phyloP scores from a whole-genome alignment of 2,329 filamentous ascomycete genomes.

The Teratosphaeria pseudoeucalypti region DNA sequence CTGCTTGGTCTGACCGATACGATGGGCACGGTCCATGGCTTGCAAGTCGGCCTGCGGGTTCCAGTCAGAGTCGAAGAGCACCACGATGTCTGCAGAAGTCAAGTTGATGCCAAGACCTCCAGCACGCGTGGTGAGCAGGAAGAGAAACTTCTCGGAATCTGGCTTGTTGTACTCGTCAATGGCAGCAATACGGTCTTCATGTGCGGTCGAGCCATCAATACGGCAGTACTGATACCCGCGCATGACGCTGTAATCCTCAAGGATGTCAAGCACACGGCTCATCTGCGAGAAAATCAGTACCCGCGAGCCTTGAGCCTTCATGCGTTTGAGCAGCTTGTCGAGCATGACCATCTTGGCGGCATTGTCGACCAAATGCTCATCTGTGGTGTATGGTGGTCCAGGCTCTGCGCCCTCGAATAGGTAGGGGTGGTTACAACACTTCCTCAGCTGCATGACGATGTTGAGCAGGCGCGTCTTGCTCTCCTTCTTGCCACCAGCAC shows the following conservation, averaged over 20 bases:
- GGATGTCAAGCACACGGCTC: slow-evolving; percentile 91
- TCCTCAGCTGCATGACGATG: slow-evolving; percentile 98
- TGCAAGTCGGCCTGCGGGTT: slow-evolving; percentile 97
- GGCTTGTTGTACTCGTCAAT: slow-evolving; percentile 99
- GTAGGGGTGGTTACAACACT: slow-evolving; percentile 98
- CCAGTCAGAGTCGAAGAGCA: slow-evolving; percentile 97
- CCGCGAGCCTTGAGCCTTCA: slow-evolving; percentile 78
- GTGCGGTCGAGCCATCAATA: slow-evolving; percentile 91
- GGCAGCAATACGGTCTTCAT: slow-evolving; percentile 92
- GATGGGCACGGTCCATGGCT: slow-evolving; percentile 96
- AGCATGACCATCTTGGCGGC: slow-evolving; percentile 96
- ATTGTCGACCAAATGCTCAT: slow-evolving; percentile 89
- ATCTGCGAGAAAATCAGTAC: slow-evolving; percentile 99
- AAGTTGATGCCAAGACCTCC: slow-evolving; percentile 95
- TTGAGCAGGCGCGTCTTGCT: slow-evolving; percentile 95
- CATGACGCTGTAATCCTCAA: slow-evolving; percentile 98
- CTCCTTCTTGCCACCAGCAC: slow-evolving; percentile 88
- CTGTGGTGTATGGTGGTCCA: slow-evolving; percentile 93
- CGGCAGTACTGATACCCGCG: slow-evolving; percentile 90
- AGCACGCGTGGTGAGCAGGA: slow-evolving; percentile 87
- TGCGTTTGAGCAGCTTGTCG: slow-evolving; percentile 75
- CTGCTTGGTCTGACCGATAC: slow-evolving; percentile 97
- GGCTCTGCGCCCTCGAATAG: slow-evolving; percentile 96
- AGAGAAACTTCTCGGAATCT: slow-evolving; percentile 91
- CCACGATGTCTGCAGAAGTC: slow-evolving; percentile 87